Base-by-base conservation (phyloP, 2,329 filamentous ascomycete species). In the Colletotrichum sansevieriae region DNA sequence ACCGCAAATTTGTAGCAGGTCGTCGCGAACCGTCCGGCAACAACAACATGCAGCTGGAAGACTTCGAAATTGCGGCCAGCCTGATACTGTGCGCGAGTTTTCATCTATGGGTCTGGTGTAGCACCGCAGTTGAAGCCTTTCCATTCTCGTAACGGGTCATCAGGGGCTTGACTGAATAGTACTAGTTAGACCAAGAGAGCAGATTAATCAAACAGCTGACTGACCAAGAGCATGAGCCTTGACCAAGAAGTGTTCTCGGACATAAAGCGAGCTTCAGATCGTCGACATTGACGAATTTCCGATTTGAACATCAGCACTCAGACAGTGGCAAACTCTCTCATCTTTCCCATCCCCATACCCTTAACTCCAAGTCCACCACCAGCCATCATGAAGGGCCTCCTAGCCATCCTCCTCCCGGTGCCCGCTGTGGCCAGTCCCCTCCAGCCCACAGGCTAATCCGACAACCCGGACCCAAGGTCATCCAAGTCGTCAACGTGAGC, bases 401-500 rank as follows among this genome's bases (percentile, higher is more conserved):
- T 73, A 52, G 55, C 79, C 55, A 72, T 80, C 63, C 73, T 81
- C 69, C 74, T 77, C 46, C 81, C 79, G 60, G 76, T 71, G 41
- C 77, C 83, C 33, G 80, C 74, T 68, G 77, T 74, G 46, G 81
- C 81, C 61, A 77, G 70, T 54, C 81, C 81, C 43, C 68, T 72
- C 20, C 74, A 74, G 22, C 73, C 76, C 58, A 75, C 77, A 66
- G 73, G 73, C 63, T 71, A 73, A 61, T 76, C 75, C 18, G 79
- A 82, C 63, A 63, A 59, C 12, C 82, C 82, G n/a, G 76, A 79
- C 70, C 80, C 18, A 76, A 73, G 47, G 72, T 80, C 41, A 83
- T 84, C 74, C 77, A 79, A 75, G 81, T 83, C 74, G 47, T 76
- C 70, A 76, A 75, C 51, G 77, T 80, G 49, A 79, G 74, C 25